Conservation (phyloP, 2,329 filamentous ascomycete genomes). For the Trichophyton mentagrophytes region DNA sequence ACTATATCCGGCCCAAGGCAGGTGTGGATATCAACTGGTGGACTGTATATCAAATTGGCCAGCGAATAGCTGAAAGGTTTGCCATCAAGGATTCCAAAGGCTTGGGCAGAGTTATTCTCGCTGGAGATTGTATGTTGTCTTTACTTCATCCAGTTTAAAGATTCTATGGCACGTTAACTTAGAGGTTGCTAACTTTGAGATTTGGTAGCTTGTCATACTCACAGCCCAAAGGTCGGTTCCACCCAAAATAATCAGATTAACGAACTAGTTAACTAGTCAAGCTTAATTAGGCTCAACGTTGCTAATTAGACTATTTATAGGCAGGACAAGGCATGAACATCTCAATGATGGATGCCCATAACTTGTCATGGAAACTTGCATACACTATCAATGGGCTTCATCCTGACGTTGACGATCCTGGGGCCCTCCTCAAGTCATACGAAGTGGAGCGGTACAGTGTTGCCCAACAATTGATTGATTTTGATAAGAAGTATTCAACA, state of each 20-base stretch:
- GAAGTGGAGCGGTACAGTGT: conserved; percentile 27
- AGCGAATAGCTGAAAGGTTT: conserved; percentile 49
- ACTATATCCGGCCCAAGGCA: conserved; percentile 22
- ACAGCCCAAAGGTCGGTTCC: conserved; percentile 49
- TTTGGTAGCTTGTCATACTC: conserved; percentile 55
- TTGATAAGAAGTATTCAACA: conserved; percentile 29
- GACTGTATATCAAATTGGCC: conserved; percentile 56
- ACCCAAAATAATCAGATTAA: neutral
- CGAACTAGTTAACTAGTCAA: too few species aligned
- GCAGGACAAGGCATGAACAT: conserved; percentile 62
- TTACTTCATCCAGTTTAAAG: neutral
- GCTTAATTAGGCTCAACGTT: neutral
- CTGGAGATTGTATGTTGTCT: conserved; percentile 44
- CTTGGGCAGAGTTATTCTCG: conserved; percentile 58
- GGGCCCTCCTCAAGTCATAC: conserved; percentile 25
- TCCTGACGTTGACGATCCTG: conserved; percentile 11
- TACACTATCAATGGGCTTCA: conserved; percentile 27
- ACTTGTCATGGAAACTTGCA: conserved; percentile 31
- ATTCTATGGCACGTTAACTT: neutral
- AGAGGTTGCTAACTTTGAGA: neutral
- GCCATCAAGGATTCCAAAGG: conserved; percentile 53
- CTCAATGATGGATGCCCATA: conserved; percentile 49
- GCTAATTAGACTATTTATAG: conserved; percentile 14
- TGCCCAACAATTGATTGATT: conserved; percentile 28
- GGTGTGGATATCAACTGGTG: conserved; percentile 42